A percentile compares a stretch with the other conserved stretches of the same genome.
phyloP scores from a whole-genome alignment of 1,139 yeast genomes.

The Candida smagusa region DNA sequence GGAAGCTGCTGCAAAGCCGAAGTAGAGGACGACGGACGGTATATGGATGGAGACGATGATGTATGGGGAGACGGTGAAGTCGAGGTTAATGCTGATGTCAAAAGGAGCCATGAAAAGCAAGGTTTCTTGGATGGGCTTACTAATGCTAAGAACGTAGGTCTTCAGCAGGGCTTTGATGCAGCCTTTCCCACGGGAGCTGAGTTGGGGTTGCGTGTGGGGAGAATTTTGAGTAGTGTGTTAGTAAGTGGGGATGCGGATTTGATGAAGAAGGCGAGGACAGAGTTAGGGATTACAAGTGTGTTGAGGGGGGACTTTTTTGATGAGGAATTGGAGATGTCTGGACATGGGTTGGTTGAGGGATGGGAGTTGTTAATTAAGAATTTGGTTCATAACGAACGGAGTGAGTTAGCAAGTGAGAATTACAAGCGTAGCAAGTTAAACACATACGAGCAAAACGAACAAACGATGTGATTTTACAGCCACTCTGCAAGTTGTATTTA shows the following conservation, averaged over 20 bases:
- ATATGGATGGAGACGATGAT: conserved; percentile 22
- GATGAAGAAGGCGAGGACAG: conserved; percentile 40
- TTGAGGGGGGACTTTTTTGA: conserved; percentile 51
- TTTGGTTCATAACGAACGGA: background rate
- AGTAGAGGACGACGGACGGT: conserved; percentile 2
- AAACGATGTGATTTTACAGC: too few relatives aligned
- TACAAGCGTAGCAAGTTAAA: background rate
- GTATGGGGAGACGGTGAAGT: conserved; percentile 47
- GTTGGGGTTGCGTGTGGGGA: conserved; percentile 66
- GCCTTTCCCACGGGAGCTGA: conserved; percentile 76
- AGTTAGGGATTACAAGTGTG: conserved; percentile 50
- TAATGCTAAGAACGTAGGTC: conserved; percentile 60
- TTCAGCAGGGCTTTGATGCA: conserved; percentile 78
- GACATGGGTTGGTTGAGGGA: conserved; percentile 25
- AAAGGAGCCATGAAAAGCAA: conserved; percentile 69
- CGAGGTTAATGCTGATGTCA: conserved; percentile 34
- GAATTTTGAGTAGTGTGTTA: conserved; percentile 47
- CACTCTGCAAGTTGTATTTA: too few relatives aligned
- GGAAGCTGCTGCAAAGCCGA: conserved; percentile 4
- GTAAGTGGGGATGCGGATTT: conserved; percentile 15
- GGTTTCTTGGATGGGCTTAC: conserved; percentile 85
- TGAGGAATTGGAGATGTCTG: conserved; percentile 39
- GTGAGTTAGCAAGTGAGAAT: background rate
- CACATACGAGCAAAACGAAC: background rate
- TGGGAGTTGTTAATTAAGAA: conserved; percentile 19